Evolutionary conservation across 768 basidiomycete genomes (phyloP).

Genomic region (Thelephora aurantiotincta): DNA sequence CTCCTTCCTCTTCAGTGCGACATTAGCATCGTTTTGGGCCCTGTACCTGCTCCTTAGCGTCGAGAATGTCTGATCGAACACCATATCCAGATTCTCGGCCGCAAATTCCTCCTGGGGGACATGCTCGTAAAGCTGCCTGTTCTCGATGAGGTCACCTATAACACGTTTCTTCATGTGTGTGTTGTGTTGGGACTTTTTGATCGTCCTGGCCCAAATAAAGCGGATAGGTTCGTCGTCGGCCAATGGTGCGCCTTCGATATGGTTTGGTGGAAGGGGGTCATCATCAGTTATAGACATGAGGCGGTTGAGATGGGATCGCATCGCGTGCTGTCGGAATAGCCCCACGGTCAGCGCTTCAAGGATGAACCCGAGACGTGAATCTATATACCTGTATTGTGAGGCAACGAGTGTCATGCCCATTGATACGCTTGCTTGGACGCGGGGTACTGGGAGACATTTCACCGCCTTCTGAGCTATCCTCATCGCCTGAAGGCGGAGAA

Average conservation of each 20-base stretch:
- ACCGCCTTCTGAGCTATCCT: conserved; percentile 21
- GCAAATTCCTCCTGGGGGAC: conserved; percentile 53
- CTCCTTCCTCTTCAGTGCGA: conserved; percentile 29
- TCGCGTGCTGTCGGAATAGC: conserved; percentile 38
- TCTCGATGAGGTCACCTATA: conserved; percentile 42
- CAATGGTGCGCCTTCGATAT: conserved; percentile 36
- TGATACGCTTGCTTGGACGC: conserved; percentile 30
- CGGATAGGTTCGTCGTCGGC: conserved; percentile 42
- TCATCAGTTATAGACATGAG: conserved; percentile 43
- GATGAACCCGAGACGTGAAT: background rate
- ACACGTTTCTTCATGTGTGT: conserved; percentile 54
- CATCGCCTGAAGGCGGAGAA: conserved; percentile 7
- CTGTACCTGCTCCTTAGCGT: conserved; percentile 58
- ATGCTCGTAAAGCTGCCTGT: conserved; percentile 42
- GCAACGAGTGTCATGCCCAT: conserved; percentile 50
- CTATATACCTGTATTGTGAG: conserved; percentile 50
- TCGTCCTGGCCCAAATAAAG: conserved; percentile 71
- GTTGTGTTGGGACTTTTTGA: conserved; percentile 64
- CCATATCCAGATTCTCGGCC: conserved; percentile 42
- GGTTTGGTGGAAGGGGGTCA: conserved; percentile 46
- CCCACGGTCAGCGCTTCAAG: background rate
- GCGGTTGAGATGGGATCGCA: conserved; percentile 50
- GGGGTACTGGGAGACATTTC: conserved; percentile 16
- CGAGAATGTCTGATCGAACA: conserved; percentile 59
- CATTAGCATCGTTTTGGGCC: conserved; percentile 35